phyloP scores from a whole-genome alignment of 345 rosid genomes.

The Ricinus communis region DNA sequence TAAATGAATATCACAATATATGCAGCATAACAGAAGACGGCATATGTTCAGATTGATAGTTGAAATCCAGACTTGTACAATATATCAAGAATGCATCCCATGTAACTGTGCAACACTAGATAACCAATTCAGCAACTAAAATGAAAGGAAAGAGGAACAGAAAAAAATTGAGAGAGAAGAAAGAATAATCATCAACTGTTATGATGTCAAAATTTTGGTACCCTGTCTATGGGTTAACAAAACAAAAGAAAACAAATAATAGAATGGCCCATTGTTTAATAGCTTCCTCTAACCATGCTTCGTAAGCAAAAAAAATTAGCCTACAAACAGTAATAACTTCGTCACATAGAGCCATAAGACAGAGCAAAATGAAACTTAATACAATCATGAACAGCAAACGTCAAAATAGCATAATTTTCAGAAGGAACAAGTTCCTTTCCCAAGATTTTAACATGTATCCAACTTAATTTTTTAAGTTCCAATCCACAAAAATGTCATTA shows the following conservation, averaged over 20 bases:
- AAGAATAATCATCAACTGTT: too few species aligned
- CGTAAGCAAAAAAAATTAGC: too few species aligned
- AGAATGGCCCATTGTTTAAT: not conserved
- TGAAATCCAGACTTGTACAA: not conserved
- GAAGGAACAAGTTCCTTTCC: too few species aligned
- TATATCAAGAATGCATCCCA: not conserved
- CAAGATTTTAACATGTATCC: not conserved
- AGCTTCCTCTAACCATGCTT: not conserved
- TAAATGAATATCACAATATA: not conserved
- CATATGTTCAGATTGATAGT: too few species aligned
- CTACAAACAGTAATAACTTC: too few species aligned
- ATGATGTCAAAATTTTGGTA: too few species aligned
- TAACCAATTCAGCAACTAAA: too few species aligned
- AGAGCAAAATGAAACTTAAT: too few species aligned
- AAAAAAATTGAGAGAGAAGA: not conserved
- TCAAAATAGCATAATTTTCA: not conserved
- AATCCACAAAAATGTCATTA: not conserved
- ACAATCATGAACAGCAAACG: too few species aligned
- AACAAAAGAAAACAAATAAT: not conserved
- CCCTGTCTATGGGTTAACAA: not conserved
- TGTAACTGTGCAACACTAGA: not conserved
- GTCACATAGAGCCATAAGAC: not conserved
- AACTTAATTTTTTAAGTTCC: not conserved
- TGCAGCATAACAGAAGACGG: too few species aligned
- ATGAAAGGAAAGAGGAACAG: not conserved